Evolutionary conservation across 306 rosid genomes (phyloP).

Genomic region (Dalbergia cultrata): DNA sequence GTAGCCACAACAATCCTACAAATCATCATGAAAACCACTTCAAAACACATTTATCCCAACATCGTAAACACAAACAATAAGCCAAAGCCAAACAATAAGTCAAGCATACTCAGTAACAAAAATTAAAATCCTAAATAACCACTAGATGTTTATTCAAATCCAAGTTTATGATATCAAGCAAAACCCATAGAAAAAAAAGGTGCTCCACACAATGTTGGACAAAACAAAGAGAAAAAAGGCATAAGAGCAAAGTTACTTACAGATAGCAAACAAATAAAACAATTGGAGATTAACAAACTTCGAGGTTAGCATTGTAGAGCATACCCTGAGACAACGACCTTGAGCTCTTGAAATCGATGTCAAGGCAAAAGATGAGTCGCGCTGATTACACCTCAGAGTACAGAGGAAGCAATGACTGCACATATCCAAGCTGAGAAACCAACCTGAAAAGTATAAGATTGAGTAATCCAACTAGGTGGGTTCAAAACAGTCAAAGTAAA

Average conservation of each 20-base stretch:
- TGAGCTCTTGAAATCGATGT: conserved; percentile 76
- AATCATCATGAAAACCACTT: too few species aligned
- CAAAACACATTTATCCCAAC: too few species aligned
- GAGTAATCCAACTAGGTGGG: neutral
- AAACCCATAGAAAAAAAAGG: neutral
- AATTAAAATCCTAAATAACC: neutral
- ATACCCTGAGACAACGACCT: conserved; percentile 97
- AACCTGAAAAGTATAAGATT: conserved; percentile 48
- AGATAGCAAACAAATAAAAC: conserved; percentile 61
- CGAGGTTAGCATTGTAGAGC: conserved; percentile 98
- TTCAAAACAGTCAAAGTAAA: conserved; percentile 26
- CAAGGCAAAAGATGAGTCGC: conserved; percentile 89
- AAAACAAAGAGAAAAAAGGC: neutral
- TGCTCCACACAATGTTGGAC: neutral
- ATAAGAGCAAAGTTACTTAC: conserved; percentile 67
- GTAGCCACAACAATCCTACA: too few species aligned
- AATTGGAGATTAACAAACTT: conserved; percentile 85
- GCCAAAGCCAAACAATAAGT: too few species aligned
- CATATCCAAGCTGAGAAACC: conserved; percentile 63
- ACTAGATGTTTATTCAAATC: neutral
- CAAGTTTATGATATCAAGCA: neutral
- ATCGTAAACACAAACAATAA: too few species aligned
- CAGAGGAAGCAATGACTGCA: conserved; percentile 85
- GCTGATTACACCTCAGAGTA: conserved; percentile 91
- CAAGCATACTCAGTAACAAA: neutral